Conservation (phyloP, 768 basidiomycete genomes). For the Pleurotus citrinopileatus region DNA sequence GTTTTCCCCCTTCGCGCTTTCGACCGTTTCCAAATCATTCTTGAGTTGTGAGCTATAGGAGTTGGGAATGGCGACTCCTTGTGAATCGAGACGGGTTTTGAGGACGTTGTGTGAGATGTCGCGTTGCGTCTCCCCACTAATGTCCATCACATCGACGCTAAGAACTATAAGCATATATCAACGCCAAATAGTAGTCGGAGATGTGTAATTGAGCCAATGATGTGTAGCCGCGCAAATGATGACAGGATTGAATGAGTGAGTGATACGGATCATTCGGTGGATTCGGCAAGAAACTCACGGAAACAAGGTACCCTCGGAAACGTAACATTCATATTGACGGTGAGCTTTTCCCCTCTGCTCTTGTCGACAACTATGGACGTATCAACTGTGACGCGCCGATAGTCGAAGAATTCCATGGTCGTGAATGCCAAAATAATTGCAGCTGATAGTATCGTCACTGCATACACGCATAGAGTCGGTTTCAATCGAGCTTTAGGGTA, state of each 20-base stretch:
- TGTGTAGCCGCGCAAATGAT: neutral
- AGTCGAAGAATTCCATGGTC: conserved; percentile 94
- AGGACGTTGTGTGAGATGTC: conserved; percentile 87
- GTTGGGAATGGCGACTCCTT: conserved; percentile 58
- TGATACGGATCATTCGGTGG: neutral
- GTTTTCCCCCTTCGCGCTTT: conserved; percentile 50
- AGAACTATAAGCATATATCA: conserved; percentile 55
- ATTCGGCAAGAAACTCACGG: conserved; percentile 54
- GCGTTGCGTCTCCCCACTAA: conserved; percentile 91
- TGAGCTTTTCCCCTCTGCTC: conserved; percentile 91
- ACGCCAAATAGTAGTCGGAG: neutral
- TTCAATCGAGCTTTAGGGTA: neutral
- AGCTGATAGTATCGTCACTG: conserved; percentile 90
- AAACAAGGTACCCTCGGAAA: conserved; percentile 98
- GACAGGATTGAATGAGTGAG: neutral
- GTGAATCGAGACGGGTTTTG: conserved; percentile 71
- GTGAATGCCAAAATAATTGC: conserved; percentile 92
- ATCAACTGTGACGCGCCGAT: conserved; percentile 80
- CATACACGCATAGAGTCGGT: conserved; percentile 9
- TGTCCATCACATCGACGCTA: conserved; percentile 97
- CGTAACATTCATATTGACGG: conserved; percentile 87
- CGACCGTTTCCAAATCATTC: conserved; percentile 85
- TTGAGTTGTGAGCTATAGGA: conserved; percentile 60
- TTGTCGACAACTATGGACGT: conserved; percentile 94
- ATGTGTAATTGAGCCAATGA: neutral